Evolutionary conservation across 768 basidiomycete genomes (phyloP).

Genomic region (Chalciporus sphaerocephalus): DNA sequence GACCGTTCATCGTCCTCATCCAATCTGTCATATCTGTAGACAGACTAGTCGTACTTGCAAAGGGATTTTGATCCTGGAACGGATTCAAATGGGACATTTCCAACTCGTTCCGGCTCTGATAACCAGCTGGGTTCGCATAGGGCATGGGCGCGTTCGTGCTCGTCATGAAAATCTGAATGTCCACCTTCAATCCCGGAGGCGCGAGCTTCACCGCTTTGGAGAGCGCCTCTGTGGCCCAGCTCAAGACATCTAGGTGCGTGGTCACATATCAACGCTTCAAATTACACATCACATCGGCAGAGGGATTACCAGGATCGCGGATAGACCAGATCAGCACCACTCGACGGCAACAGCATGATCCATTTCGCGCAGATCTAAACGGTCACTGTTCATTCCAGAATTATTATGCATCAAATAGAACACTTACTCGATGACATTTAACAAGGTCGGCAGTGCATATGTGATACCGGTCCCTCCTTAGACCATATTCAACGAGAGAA

Average conservation of each 20-base stretch:
- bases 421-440: constrained; percentile 40
- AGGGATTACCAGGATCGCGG: constrained; percentile 34
- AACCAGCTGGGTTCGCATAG: background rate
- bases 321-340: constrained; percentile 43
- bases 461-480: constrained; percentile 49
- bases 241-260: constrained; percentile 12
- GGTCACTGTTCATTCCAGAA: background rate
- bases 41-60: too few relatives aligned
- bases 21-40: too few relatives aligned
- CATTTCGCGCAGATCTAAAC: constrained; percentile 11
- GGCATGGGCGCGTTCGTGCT: background rate
- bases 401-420: background rate
- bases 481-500: background rate
- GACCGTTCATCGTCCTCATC: constrained; percentile 31
- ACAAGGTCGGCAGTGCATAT: constrained; percentile 43
- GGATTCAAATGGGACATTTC: background rate
- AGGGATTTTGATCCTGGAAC: background rate
- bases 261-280: background rate
- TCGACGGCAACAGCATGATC: constrained; percentile 26
- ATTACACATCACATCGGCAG: background rate
- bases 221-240: constrained; percentile 13
- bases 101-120: constrained; percentile 5
- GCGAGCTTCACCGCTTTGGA: constrained; percentile 11
- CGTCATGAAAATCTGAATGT: constrained; percentile 17
- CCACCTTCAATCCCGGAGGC: constrained; percentile 13